Base-by-base conservation (phyloP, 2,329 filamentous ascomycete genomes). In the Xylariales sp. region DNA sequence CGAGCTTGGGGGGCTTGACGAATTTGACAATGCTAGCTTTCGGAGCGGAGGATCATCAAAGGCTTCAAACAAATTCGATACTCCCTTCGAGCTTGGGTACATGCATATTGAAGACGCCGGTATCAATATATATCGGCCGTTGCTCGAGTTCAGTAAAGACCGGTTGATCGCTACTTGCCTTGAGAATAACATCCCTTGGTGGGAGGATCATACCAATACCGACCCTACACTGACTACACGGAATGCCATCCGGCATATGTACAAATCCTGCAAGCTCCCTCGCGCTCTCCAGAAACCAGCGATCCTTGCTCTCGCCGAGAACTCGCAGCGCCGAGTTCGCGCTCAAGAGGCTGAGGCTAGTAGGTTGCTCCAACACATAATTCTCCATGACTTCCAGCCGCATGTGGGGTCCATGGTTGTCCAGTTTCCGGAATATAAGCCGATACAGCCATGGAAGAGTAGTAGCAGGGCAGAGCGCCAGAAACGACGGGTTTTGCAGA, bases 151-250 rank as follows among this genome's bases (percentile, higher is more conserved):
- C 53, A 66, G 72, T 42, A 94, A 97, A 62, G 70, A 78, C 35
- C 69, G 82, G 24, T 69, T 96, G n/a, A 71, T 83, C 29, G 77
- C 79, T 2, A 89, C 87, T 1, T 96, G 91, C 53, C 60, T 81
- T 43, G 67, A 74, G n/a, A 74, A 81, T 46, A 62, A 69, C 0
- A 64, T 94, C 8, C 63, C 66, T 1, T 97, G 88, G 85, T 86
- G 88, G 45, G 87, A 93, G 56, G 93, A 98, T 56, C 65, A 70
- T 29, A 96, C 90, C 2, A 98, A 98, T 54, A 60, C 69, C 13
- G 85, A 96, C 51, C 73, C 70, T 7, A 88, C 82, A 0, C 63
- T 94, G 41, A 95, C 93, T 0, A 63, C 73, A 30, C 78, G 93
- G 25, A 98, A 98, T 53, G 81, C 91, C 0, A 69, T 96, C 25